Base-by-base conservation (phyloP, 73 alveolate species). In the Stentor coeruleus region DNA sequence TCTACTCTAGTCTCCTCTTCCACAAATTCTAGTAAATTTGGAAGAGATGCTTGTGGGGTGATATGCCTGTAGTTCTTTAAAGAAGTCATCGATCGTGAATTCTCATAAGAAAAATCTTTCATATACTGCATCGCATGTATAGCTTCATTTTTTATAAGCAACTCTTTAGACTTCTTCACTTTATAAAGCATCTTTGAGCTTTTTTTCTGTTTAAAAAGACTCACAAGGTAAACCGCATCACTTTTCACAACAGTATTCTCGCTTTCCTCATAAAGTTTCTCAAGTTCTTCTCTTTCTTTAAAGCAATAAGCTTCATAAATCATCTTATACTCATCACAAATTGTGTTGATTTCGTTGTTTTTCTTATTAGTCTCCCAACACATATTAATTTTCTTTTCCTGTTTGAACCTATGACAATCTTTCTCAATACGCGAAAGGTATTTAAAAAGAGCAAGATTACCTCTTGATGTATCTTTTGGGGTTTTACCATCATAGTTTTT, bases 401-500 rank as follows among this genome's bases (percentile, higher is more conserved):
- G 66, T 20, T 49, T 49, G 28, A 49, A 49, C n/a, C n/a, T n/a
- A n/a, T n/a, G n/a, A n/a, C 76, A 59, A 0, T 72, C 86, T 26
- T 66, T 66, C 35, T 66, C 81, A 0, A 57, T 57, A 30, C 35
- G 38, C 14, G 81, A 36, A 1, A 66, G 14, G 20, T 30, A 66
- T 30, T 66, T 66, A 36, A 14, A 66, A 2, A 66, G 30, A 0
- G 81, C 81, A 30, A 66, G 1, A 66, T 66, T 30, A 0, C 81
- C 81, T 28, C 30, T 28, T 1, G 81, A 66, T 15, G 49, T 66
- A 15, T 81, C 80, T 37, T 31, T 11, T 20, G 92, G 84, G 35
- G 89, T 86, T 59, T 28, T 36, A 40, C 88, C 88, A 1, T 87
- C 88, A 31, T 60, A 37, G 76, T 88, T 88, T 20, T 36, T 39